Percentiles rank a stretch among this genome's conserved stretches.
These are phyloP conservation scores for Verticillium nubilum DNA, from an alignment of 2,329 filamentous ascomycete genomes.

Conservation along the genomic window DNA sequence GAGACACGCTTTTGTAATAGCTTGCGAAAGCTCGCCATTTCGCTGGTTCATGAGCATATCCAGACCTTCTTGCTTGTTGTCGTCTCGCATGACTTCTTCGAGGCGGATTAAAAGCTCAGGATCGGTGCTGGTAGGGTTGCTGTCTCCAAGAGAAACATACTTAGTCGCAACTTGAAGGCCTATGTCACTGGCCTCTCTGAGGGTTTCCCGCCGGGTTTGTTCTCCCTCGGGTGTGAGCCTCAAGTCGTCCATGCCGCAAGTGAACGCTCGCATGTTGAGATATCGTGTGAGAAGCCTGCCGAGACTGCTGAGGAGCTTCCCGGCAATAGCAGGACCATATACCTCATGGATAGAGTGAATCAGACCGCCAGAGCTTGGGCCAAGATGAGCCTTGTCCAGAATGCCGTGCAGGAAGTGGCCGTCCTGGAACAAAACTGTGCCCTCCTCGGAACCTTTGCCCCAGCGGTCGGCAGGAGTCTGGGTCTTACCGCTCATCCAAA, in stretches of 20 bases:
- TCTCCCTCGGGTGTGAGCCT: conserved; percentile 79
- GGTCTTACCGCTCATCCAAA: conserved; percentile 75
- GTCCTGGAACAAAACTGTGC: conserved; percentile 73
- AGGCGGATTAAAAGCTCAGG: conserved; percentile 70
- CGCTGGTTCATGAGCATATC: conserved; percentile 78
- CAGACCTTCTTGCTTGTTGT: conserved; percentile 84
- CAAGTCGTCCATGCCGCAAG: conserved; percentile 95
- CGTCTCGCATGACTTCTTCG: conserved; percentile 86
- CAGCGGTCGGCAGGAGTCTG: conserved; percentile 75
- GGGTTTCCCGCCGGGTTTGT: conserved; percentile 58
- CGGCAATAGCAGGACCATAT: conserved; percentile 82
- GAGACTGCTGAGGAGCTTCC: conserved; percentile 81
- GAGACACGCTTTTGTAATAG: conserved; percentile 73
- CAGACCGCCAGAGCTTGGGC: conserved; percentile 78
- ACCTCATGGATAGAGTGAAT: conserved; percentile 91
- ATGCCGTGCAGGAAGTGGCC: conserved; percentile 88
- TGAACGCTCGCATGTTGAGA: conserved; percentile 90
- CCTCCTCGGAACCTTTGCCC: conserved; percentile 73
- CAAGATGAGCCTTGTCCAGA: conserved; percentile 92
- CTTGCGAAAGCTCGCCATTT: conserved; percentile 66
- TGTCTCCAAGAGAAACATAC: conserved; percentile 77
- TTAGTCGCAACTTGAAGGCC: conserved; percentile 77
- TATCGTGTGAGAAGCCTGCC: conserved; percentile 85
- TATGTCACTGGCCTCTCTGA: conserved; percentile 61
- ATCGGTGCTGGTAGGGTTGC: conserved; percentile 56